Conservation (phyloP, 257 asterid species). For the Nemophila menziesii region DNA sequence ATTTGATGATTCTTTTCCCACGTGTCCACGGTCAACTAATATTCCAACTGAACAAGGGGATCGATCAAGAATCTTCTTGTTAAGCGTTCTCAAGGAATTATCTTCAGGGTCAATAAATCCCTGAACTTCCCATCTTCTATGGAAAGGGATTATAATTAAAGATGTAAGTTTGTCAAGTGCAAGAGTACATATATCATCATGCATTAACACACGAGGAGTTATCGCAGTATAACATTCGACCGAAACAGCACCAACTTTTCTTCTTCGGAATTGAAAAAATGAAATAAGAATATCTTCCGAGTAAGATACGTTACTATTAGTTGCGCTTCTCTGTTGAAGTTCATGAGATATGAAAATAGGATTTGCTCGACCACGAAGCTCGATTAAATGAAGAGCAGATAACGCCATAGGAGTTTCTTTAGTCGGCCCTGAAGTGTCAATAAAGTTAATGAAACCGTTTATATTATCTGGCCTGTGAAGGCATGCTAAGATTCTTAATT, state of each 20-base stretch:
- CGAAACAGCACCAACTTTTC: constrained; percentile 14
- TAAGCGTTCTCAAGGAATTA: constrained; percentile 38
- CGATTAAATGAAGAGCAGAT: constrained; percentile 22
- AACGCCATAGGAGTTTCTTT: constrained; percentile 26
- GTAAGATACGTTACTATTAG: constrained; percentile 9
- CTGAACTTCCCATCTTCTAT: constrained; percentile 29
- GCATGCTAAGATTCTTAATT: constrained; percentile 23
- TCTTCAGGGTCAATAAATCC: constrained; percentile 24
- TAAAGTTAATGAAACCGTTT: constrained; percentile 15
- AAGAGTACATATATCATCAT: constrained; percentile 30
- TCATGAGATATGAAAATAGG: constrained; percentile 28
- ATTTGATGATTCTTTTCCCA: constrained; percentile 13
- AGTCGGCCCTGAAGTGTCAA: constrained; percentile 22
- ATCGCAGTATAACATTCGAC: constrained; percentile 24
- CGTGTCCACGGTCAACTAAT: constrained; percentile 68
- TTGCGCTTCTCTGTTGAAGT: constrained; percentile 20
- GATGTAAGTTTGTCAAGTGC: constrained; percentile 29
- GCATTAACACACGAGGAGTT: constrained; percentile 30
- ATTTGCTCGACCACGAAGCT: constrained; percentile 32
- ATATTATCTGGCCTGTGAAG: constrained; percentile 24
- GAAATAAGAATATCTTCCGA: constrained; percentile 18
- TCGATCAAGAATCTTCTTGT: constrained; percentile 49
- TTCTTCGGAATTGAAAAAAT: constrained; percentile 13
- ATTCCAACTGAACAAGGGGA: constrained; percentile 82
- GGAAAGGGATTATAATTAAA: constrained; percentile 31